Base-by-base conservation (phyloP, 495 filamentous ascomycete species). In the Sordaria brevicollis region DNA sequence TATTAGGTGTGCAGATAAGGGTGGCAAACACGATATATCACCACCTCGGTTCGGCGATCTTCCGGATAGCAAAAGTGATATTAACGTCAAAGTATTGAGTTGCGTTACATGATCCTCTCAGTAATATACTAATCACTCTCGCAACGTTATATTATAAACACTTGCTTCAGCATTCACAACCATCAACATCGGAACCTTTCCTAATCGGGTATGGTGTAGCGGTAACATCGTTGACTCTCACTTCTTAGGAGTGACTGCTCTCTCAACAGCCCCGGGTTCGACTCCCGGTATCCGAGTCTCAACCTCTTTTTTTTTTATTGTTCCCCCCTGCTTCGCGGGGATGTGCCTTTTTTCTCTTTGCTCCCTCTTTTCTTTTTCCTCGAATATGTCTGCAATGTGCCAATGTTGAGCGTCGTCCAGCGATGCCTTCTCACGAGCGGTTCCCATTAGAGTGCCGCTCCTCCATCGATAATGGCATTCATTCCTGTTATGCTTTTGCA, bases 381-480 rank as follows among this genome's bases (percentile, higher is more conserved):
- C 9, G 41, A 49, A 10, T 19, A 43, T 43, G 0, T 4, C 5
- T 21, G n/a, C 0, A n/a, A 8, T 19, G 2, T 41, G 39, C 17
- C 19, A n/a, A 21, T 43, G 37, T 5, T 9, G 38, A 9, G 17
- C n/a, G 38, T 41, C 6, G 38, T 43, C 2, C 39, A n/a, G n/a
- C n/a, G n/a, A 43, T 19, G 13, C 17, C 25, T 2, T 62, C 25
- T n/a, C 13, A 62, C 33, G 25, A 31, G 49, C 13, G 15, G 2
- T 2, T 36, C 3, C 67, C 21, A 35, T 71, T 21, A 73, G 62
- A 82, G 57, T 34, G 62, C 74, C 35, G 75, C 76, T 5, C 82
- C 83, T 21, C 76, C 78, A 74, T 85, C 83, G 38, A 85, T 78
- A 11, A 85, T 67, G 7, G 77, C 73, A 68, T 85, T 85, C 9